Evolutionary conservation across 1,284 basidiomycete genomes (phyloP), one percentile per base, ranked within the genome.

Genomic region (Malassezia furfur): DNA sequence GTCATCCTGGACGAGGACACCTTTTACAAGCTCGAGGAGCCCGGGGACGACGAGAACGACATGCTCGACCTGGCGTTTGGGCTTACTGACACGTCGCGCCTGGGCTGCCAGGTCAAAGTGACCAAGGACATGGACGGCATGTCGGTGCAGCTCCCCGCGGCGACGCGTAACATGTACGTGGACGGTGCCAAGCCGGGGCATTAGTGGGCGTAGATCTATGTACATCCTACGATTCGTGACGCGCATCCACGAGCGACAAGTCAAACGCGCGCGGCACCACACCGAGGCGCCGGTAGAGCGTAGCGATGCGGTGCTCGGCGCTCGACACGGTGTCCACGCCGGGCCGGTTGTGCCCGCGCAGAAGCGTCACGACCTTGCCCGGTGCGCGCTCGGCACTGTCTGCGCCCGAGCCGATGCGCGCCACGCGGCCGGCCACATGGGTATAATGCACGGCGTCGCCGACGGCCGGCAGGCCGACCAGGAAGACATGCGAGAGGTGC

Each of bases 11-110:
- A 85, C 46, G 83, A 83, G 10, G 84, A 89, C 65, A 80, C 84
- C 57, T 96, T 89, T 73, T 88, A 96, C 75, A 72, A 81, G 46
- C 79, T 96, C 2, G 85, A 87, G 2, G 91, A 96, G 70, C 90
- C 93, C 1, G 86, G 87, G 57, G 93, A 98, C 65, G 93, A 98
- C 73, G 93, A 98, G 78, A 94, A 76, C 44, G 74, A 75, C 50
- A 96, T 96, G 91, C 80, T 98, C 37, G 93, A 98, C 76, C 85
- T 98, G 79, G 94, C 93, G 1, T 98, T 96, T 66, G 93, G 90
- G 0, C 79, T 98, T 57, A 94, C 91, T 1, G 93, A 96, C 71
- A 96, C 91, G 68, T 82, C 81, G 7, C 71, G 81, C 34, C 73
- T 83, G n/a, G 81, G 81, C 3, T 82, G 82, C 65, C 91, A 98